Conservation (phyloP, 164 flowering plant species). For the Annona cherimola region DNA sequence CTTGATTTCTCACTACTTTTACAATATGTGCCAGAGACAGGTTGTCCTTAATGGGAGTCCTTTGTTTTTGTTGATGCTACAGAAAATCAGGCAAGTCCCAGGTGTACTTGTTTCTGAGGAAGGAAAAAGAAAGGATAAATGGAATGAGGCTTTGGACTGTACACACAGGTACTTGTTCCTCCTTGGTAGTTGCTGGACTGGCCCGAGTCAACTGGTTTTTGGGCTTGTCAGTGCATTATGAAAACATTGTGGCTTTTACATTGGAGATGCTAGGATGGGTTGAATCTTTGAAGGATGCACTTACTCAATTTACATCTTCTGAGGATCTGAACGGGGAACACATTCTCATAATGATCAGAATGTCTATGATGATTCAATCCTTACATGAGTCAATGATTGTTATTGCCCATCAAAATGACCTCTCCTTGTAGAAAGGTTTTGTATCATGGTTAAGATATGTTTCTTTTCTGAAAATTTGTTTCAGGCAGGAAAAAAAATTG, state of each 20-base stretch:
- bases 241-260: conserved; percentile 88
- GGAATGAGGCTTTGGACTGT: background rate
- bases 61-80: background rate
- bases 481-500: conserved; percentile 77
- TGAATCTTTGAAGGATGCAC: conserved; percentile 78
- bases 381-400: background rate
- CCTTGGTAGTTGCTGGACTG: background rate
- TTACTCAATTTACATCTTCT: conserved; percentile 68
- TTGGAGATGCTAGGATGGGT: conserved; percentile 82
- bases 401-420: background rate
- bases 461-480: conserved; percentile 8
- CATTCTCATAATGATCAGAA: conserved; percentile 12
- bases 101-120: background rate
- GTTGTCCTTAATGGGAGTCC: background rate
- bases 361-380: background rate
- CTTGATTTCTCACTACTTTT: background rate
- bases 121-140: too few relatives aligned
- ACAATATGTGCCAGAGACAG: background rate
- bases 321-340: conserved; percentile 93
- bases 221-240: conserved; percentile 15
- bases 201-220: background rate
- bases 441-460: background rate
- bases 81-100: background rate
- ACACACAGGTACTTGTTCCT: background rate
- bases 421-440: background rate